A percentile compares a stretch with the other conserved stretches of the same genome.
These are phyloP conservation scores for Peterozyma xylosa DNA, from an alignment of 805 yeast species.

Conservation along the genomic window DNA sequence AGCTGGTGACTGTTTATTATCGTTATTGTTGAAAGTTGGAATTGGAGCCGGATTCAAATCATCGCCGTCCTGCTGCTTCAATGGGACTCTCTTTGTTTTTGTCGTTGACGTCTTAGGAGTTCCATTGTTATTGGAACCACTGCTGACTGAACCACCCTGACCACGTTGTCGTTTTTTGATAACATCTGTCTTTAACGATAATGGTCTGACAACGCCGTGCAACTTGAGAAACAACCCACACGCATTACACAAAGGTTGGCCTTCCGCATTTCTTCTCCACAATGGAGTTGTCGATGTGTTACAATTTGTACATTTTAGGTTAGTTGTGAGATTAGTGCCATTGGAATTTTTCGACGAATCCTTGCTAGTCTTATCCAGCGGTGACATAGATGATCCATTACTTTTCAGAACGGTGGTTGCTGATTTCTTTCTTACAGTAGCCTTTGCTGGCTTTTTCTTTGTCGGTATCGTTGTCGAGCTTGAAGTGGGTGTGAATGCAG, in stretches of 20 bases:
- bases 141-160: constrained; percentile 13
- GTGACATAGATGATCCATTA: too few relatives aligned
- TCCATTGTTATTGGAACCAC: constrained; percentile 9
- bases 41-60: constrained; percentile 41
- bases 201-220: constrained; percentile 93
- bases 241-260: constrained; percentile 91
- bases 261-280: constrained; percentile 91
- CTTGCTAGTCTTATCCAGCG: not conserved
- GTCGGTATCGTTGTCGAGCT: not conserved
- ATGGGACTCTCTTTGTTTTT: constrained; percentile 1
- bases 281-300: constrained; percentile 88
- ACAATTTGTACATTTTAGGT: constrained; percentile 72
- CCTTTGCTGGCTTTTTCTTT: too few relatives aligned
- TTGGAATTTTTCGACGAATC: not conserved
- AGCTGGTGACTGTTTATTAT: constrained; percentile 2
- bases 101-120: constrained; percentile 8
- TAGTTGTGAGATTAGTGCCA: constrained; percentile 15
- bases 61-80: constrained; percentile 34
- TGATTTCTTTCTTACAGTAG: too few relatives aligned
- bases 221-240: constrained; percentile 89
- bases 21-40: not conserved
- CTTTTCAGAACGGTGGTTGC: too few relatives aligned
- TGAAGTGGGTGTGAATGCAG: not conserved
- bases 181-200: constrained; percentile 85
- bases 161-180: constrained; percentile 85